Base-by-base conservation (phyloP, 192 early-diverging fungal genomes). In the Cladochytrium replicatum region DNA sequence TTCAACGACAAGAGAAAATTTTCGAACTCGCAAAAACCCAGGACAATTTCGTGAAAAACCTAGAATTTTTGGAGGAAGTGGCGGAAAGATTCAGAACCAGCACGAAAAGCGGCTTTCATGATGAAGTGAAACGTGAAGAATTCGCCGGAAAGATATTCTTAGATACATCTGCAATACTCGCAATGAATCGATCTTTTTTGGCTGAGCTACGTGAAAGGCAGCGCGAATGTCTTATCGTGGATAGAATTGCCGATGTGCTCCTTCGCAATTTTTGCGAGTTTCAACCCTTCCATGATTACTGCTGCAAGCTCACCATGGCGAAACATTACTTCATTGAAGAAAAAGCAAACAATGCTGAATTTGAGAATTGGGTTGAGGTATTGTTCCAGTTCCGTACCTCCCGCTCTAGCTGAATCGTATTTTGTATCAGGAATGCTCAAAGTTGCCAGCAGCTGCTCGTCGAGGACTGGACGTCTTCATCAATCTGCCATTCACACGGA, bases 1-100 rank as follows among this genome's bases (percentile, higher is more conserved):
- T 83, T 43, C 87, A 88, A 53, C 78, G 93, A 0, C 94, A 98
- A 57, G 91, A 98, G 64, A 76, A 80, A 29, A 87, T 98, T 56
- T 94, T 82, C 57, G 94, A 98, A 66, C 50, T 95, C 38, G 85
- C 94, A 26, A 80, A 88, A 32, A 91, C 84, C 3, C 88, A 98
- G 57, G 81, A 82, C 49, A 86, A 94, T 57, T 98, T 89, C 74
- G 86, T 94, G 28, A 74, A 75, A 37, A 91, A 97, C 43, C 66
- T 97, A 30, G 80, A 78, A 43, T 76, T 86, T 27, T 63, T 96
- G 8, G 72, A 84, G 58, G 79, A 77, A 50, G 85, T 69, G 41
- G 3, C 43, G 17, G 34, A 37, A 37, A 13, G 13, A 13, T 37
- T 37, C 34, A 13, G 17, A 13, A 37, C 34, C 13, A 17, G 13